Conservation (phyloP, 2,329 filamentous ascomycete genomes). For the Fusarium scirpi region DNA sequence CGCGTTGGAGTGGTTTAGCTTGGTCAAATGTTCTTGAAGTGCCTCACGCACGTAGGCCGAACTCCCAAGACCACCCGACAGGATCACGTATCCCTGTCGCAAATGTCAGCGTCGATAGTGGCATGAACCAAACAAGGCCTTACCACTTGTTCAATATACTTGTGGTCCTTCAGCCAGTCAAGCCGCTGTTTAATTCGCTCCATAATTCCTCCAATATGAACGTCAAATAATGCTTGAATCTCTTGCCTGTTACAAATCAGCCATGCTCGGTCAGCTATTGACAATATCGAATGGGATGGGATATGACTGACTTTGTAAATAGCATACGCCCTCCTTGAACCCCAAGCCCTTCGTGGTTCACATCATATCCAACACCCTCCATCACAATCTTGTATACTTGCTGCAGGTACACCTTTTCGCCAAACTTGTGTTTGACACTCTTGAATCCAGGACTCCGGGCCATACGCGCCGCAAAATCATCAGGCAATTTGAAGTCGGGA, state of each 20-base stretch:
- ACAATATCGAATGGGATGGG: background rate
- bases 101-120: background rate
- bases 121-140: slow-evolving; percentile 8
- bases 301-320: slow-evolving; percentile 53
- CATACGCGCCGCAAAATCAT: slow-evolving; percentile 53
- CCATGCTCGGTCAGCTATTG: background rate
- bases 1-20: slow-evolving; percentile 50
- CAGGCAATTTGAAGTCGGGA: slow-evolving; percentile 54
- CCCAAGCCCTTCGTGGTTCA: slow-evolving; percentile 53
- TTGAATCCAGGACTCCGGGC: slow-evolving; percentile 55
- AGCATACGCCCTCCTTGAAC: slow-evolving; percentile 57
- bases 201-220: slow-evolving; percentile 48
- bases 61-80: slow-evolving; percentile 61
- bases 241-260: slow-evolving; percentile 51
- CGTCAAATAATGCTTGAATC: slow-evolving; percentile 58
- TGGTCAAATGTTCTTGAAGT: slow-evolving; percentile 54
- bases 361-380: slow-evolving; percentile 57
- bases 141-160: slow-evolving; percentile 52
- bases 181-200: slow-evolving; percentile 56
- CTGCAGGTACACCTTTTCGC: slow-evolving; percentile 57
- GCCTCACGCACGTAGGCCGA: slow-evolving; percentile 60
- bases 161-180: slow-evolving; percentile 53
- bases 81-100: slow-evolving; percentile 55
- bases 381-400: slow-evolving; percentile 56
- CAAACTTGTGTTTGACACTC: slow-evolving; percentile 58